Evolutionary conservation across 2,329 filamentous ascomycete species (phyloP), one percentile per base, ranked within the genome.

Genomic region (Lachnellula suecica): DNA sequence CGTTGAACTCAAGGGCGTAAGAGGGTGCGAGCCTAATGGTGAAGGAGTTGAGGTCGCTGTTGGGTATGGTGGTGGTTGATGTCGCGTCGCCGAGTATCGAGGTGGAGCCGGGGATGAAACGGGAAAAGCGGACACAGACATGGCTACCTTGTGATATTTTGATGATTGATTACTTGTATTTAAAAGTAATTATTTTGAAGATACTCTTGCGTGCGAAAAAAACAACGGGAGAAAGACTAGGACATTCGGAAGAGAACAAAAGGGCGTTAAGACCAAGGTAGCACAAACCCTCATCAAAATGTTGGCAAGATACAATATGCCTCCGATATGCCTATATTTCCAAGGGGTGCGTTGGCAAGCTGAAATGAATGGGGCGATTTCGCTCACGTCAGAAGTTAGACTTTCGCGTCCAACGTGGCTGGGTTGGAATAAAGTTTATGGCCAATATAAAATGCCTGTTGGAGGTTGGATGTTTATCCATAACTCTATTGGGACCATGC

Each of bases 61-160:
- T 22, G 23, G 23, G 27, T 49, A 49, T 29, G 47, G 47, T 9
- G 47, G 47, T 22, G 47, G 47, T 22, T n/a, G 38, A 3, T 13
- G 25, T 41, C 47, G 19, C 4, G 35, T 49, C 15, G 47, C 20
- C 3, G 47, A 23, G 22, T 49, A 49, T 15, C 24, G 35, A 6
- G 47, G 37, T 17, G 47, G 38, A 35, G 35, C 17, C 31, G 20
- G 34, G 20, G 19, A 23, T 2, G 45, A 17, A 11, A 20, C 4
- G 20, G 13, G 19, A 20, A 37, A 37, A 17, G 31, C 23, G 34
- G 29, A 20, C 13, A 37, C 34, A 5, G 42, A 31, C 24, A 31
- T 44, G 13, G 15, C 31, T 35, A 8, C 17, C 17, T 35, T 7
- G 15, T 8, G 31, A 13, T 15, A 7, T 11, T n/a, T n/a, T 13